Evolutionary conservation across 2,329 filamentous ascomycete species (phyloP), one percentile per base, ranked within the genome.

Genomic region (Mycocentrospora acerina): DNA sequence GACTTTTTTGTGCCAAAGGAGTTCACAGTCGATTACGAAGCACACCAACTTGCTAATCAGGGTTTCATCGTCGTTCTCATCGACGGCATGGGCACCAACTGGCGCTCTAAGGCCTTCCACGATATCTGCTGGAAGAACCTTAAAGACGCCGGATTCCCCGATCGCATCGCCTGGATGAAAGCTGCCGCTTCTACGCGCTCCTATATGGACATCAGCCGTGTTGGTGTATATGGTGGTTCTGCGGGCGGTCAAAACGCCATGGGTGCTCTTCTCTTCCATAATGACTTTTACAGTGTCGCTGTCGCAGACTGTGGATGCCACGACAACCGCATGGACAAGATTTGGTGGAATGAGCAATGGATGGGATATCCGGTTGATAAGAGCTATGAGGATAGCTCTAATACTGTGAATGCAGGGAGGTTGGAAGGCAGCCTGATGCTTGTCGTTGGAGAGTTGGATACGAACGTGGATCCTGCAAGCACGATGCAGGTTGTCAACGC

Each of bases 381-480:
- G 33, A 44, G 43, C 27, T 59, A 60, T 37, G 46, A 48, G 22
- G 55, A 54, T 10, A 51, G 39, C 22, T 59, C 55, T 4, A 60
- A 58, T 37, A 51, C 56, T 35, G 55, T 48, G 4, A 48, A 58
- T 40, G 55, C 55, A 19, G 30, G 37, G 25, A 51, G 46, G 24
- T 36, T 60, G 24, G 9, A 48, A 37, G 39, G 46, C n/a, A 46
- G 39, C 5, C 25, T 56, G 26, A 37, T 52, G 35, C 51, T 52
- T 13, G 53, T 39, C 17, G 55, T 59, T 19, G 67, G 62, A 50
- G 69, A 71, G 40, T 51, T 58, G 45, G 62, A 55, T 32, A 51
- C 40, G 25, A 71, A 58, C 33, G 57, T 60, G 5, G 56, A 60
- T 46, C 57, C 56, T 13, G 50, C 55, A 32, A 46, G 38, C 28